Evolutionary conservation across 805 yeast species (phyloP), one percentile per base, ranked within the genome.

Genomic region (Debaryomyces castellii): DNA sequence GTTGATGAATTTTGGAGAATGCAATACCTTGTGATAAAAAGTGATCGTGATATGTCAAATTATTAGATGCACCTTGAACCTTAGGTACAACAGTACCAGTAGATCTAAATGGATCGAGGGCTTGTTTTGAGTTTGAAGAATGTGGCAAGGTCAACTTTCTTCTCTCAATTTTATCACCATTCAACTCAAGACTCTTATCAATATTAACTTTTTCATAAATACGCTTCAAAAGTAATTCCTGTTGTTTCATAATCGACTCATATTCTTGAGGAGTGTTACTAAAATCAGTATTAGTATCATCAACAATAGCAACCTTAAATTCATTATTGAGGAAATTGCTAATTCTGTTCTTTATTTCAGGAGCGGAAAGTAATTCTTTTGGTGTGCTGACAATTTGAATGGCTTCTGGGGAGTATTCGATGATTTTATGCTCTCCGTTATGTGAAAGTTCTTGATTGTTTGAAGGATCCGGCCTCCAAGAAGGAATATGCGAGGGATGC

Each of bases 1-100:
- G 91, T 41, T 78, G 80, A 49, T 89, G 81, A 9, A 88, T 64
- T 51, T 81, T 84, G 4, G 96, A 78, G 53, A 89, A 78, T 37
- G 81, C 75, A 22, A 83, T 61, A 1, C 91, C 95, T 51, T 92
- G 98, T 1, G 83, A 77, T 0, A 89, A 63, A 23, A 94, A 66
- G 62, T 87, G 84, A 56, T 91, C 97, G 38, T 78, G 77, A 55
- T 80, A 84, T 0, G 91, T 80, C 12, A 73, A 73, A 14, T 62
- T 60, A 28, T 64, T 62, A 5, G 59, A 49, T 0, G 69, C 57
- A 20, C 74, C 80, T 23, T 80, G 82, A 16, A 72, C 64, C 42
- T 69, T 67, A 2, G 77, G 69, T 0, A 69, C 59, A 16, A 69
- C 64, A 30, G 64, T 53, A 1, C 77, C 78, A 12, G 69, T 70